A percentile compares a stretch with the other conserved stretches of the same genome.
Evolutionary conservation across 371 early-diverging fungal species (phyloP).

Genomic region (Rhizopus delemar): DNA sequence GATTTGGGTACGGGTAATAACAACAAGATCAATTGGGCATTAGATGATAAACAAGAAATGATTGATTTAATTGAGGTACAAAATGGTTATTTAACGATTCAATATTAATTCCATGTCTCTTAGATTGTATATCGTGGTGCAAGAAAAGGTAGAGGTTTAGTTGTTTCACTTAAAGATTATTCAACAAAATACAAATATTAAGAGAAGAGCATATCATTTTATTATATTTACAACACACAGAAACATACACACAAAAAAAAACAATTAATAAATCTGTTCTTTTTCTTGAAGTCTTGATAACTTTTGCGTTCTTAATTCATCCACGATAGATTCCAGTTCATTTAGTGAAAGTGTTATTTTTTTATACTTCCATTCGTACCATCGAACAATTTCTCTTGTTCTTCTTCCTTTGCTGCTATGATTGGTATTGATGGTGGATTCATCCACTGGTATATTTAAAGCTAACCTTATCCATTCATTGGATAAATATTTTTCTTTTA

Average conservation of each 20-base stretch:
- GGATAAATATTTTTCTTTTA: constrained; percentile 44
- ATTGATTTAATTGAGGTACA: constrained; percentile 82
- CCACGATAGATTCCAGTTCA: constrained; percentile 42
- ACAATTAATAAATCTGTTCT: neutral
- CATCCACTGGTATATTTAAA: constrained; percentile 39
- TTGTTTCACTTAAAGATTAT: constrained; percentile 94
- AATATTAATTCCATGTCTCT: constrained; percentile 1
- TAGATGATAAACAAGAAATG: constrained; percentile 87
- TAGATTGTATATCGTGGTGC: constrained; percentile 91
- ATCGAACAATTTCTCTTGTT: constrained; percentile 47
- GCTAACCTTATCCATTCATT: constrained; percentile 55
- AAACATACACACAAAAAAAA: constrained; percentile 7
- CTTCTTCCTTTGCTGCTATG: constrained; percentile 19
- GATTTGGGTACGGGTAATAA: constrained; percentile 99
- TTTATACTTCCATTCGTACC: constrained; percentile 50
- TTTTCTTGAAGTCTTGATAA: constrained; percentile 17
- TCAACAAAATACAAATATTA: constrained; percentile 96
- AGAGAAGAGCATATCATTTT: neutral
- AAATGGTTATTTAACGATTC: neutral
- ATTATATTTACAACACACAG: neutral
- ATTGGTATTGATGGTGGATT: constrained; percentile 29
- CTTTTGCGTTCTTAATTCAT: constrained; percentile 33
- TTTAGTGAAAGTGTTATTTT: constrained; percentile 29
- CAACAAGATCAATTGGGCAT: constrained; percentile 97
- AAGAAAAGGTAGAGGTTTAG: constrained; percentile 91